phyloP scores from a whole-genome alignment of 2,329 filamentous ascomycete genomes.

The Pezicula carpinea region DNA sequence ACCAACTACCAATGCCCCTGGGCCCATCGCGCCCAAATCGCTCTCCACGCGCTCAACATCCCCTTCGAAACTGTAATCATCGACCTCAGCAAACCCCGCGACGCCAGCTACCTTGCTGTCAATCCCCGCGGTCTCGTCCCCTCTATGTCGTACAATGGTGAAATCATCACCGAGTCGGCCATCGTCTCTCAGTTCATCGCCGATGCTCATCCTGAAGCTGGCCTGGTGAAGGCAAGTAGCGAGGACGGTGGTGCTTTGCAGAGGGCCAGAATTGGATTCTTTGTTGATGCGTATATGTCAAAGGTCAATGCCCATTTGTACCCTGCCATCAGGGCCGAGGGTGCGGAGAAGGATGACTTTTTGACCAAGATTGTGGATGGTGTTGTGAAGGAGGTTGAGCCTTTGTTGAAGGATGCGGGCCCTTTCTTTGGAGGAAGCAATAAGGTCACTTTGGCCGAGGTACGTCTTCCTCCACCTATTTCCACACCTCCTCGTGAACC shows the following conservation, averaged over 20 bases:
- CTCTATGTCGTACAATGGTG: slow-evolving; percentile 57
- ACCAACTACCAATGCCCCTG: slow-evolving; percentile 67
- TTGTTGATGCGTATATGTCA: slow-evolving; percentile 63
- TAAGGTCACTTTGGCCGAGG: slow-evolving; percentile 69
- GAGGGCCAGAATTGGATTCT: slow-evolving; percentile 66
- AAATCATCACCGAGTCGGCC: slow-evolving; percentile 69
- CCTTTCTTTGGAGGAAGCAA: slow-evolving; percentile 63
- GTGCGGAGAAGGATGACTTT: slow-evolving; percentile 41
- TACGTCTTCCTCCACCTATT: slow-evolving; percentile 31
- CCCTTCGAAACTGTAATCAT: slow-evolving; percentile 68
- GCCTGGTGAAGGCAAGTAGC: slow-evolving; percentile 54
- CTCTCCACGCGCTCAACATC: slow-evolving; percentile 60
- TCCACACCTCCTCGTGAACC: neutral
- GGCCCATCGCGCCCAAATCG: slow-evolving; percentile 73
- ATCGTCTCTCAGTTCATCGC: slow-evolving; percentile 69
- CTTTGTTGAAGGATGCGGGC: slow-evolving; percentile 50
- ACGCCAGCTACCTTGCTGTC: slow-evolving; percentile 68
- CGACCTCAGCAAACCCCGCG: slow-evolving; percentile 63
- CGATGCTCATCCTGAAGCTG: slow-evolving; percentile 60
- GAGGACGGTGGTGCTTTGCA: slow-evolving; percentile 50
- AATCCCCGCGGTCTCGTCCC: slow-evolving; percentile 80
- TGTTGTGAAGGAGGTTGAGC: slow-evolving; percentile 69
- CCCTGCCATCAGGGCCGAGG: slow-evolving; percentile 38
- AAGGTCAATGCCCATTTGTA: slow-evolving; percentile 52
- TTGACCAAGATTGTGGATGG: slow-evolving; percentile 48